A percentile compares a stretch with the other conserved stretches of the same genome.
Conservation (phyloP, 257 asterid genomes). For the Prunella vulgaris region DNA sequence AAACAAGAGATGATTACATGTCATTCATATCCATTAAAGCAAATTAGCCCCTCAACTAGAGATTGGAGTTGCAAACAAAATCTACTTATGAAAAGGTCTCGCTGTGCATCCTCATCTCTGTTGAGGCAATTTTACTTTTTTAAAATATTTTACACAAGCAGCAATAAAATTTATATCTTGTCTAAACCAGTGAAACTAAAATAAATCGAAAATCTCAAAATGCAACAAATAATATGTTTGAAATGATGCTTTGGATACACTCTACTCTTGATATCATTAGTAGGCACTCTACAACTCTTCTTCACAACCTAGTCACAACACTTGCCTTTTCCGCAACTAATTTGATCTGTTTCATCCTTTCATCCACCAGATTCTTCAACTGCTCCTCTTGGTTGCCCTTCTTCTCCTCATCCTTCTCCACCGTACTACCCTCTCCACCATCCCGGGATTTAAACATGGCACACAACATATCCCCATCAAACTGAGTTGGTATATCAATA, state of each 20-base stretch:
- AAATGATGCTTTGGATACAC: neutral
- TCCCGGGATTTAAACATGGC: constrained; percentile 63
- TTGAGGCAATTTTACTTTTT: too few species aligned
- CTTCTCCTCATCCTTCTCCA: constrained; percentile 41
- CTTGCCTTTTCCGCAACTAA: constrained; percentile 56
- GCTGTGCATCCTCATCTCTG: too few species aligned
- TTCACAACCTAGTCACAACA: constrained; percentile 14
- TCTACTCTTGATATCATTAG: neutral
- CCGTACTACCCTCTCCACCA: constrained; percentile 31
- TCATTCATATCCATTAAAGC: too few species aligned
- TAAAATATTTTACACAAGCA: too few species aligned
- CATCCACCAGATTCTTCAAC: constrained; percentile 61
- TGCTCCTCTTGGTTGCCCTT: constrained; percentile 54
- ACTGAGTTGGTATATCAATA: constrained; percentile 65
- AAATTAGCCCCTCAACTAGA: too few species aligned
- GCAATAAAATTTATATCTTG: neutral
- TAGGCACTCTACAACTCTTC: neutral
- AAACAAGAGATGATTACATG: too few species aligned
- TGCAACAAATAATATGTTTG: neutral
- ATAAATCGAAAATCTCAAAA: neutral
- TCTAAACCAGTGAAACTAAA: neutral
- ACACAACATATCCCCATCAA: constrained; percentile 67
- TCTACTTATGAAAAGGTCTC: too few species aligned
- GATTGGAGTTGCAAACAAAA: too few species aligned
- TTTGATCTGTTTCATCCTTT: constrained; percentile 66